Base-by-base conservation (phyloP, 1,284 basidiomycete genomes). In the Tylopilus sp. region DNA sequence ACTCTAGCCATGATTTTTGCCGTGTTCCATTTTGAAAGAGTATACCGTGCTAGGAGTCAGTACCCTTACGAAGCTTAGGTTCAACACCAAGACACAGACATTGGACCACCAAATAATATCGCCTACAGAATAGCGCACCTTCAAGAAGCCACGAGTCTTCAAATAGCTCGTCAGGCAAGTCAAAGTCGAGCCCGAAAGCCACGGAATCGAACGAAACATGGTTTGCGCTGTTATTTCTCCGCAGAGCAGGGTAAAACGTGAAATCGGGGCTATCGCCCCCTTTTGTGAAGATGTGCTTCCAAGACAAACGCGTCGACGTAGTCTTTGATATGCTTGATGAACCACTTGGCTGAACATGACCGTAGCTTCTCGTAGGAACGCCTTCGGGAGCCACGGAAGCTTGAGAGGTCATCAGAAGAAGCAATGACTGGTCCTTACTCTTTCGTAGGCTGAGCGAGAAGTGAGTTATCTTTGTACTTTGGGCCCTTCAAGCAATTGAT, bases 21-120 rank as follows among this genome's bases (percentile, higher is more conserved):
- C 76, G 61, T 84, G 81, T 60, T 87, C 83, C 76, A 83, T 80
- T 63, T 83, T 80, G 66, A 85, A 87, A 8, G 82, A 85, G 59
- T 85, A 85, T 12, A 85, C 33, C 17, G n/a, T 38, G 24, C 39
- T 31, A 7, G 26, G 5, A 33, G 38, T 60, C 52, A 49, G 17
- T 39, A 42, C 33, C 15, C 8, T 2, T 34, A 14, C 18, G 14
- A 36, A 34, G 14, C 18, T 15, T 14, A 35, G 37, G 44, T 24
- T 20, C 29, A 20, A 18, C 29, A 4, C 28, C 45, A 43, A 48
- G 36, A 37, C 11, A 48, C 54, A 31, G 57, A 84, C 84, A 60
- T 87, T 86, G 21, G 81, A 71, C 80, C 81, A 84, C 64, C 79
- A 82, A 48, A 85, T 77, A 61, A 82, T 74, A 60, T 86, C 83